phyloP scores from a whole-genome alignment of 2,329 filamentous ascomycete genomes.

The Daldinia sp. region DNA sequence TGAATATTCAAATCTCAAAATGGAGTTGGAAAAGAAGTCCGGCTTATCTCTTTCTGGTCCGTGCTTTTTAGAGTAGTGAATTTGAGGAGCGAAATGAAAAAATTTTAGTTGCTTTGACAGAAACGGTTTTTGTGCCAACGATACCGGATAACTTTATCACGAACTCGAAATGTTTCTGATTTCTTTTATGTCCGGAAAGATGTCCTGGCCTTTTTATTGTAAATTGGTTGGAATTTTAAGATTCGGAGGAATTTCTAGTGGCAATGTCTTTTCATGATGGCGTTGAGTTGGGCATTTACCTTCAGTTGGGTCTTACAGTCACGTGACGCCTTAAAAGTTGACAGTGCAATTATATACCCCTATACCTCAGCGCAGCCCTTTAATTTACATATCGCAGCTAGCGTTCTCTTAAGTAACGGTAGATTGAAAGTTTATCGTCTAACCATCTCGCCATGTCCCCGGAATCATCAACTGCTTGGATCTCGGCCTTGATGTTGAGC shows the following conservation, averaged over 20 bases:
- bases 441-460: constrained; percentile 66
- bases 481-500: constrained; percentile 80
- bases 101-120: constrained; percentile 22
- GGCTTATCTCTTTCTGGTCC: constrained; percentile 8
- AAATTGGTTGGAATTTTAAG: background rate
- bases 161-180: background rate
- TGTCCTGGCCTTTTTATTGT: no score
- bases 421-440: constrained; percentile 55
- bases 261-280: constrained; percentile 3
- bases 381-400: background rate
- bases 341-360: background rate
- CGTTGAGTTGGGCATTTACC: constrained; percentile 15
- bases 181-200: background rate
- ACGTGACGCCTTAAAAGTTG: no score
- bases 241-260: constrained; percentile 1
- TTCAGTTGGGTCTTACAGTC: background rate
- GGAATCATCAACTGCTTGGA: constrained; percentile 74
- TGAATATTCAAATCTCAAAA: background rate
- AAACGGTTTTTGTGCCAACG: background rate
- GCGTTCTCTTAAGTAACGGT: background rate
- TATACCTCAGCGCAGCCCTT: no score
- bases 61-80: constrained; percentile 15
- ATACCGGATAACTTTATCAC: background rate
- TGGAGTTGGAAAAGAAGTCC: background rate
- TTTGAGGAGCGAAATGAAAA: constrained; percentile 23